Percentiles rank a stretch among this genome's conserved stretches.
These are phyloP conservation scores for Hansenula lynferdii DNA, from an alignment of 1,139 yeast genomes.

Conservation along the genomic window DNA sequence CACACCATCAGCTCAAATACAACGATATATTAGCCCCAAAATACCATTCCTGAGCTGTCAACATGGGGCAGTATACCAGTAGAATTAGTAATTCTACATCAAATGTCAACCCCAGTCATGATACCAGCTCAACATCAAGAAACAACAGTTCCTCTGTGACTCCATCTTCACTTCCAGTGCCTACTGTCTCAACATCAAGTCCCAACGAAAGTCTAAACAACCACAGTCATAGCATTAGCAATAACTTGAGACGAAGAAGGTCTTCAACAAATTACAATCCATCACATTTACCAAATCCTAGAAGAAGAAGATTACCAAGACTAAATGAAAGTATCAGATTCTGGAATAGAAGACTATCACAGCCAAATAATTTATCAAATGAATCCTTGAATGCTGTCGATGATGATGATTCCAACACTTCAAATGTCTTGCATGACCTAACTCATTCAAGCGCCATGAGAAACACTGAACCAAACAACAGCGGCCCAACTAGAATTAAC, in stretches of 20 bases:
- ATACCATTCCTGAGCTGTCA: neutral
- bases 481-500: neutral
- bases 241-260: slow-evolving; percentile 18
- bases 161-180: neutral
- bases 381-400: neutral
- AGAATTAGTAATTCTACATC: neutral
- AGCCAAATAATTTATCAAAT: neutral
- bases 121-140: neutral
- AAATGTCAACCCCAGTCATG: neutral
- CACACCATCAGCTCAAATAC: no score
- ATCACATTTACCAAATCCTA: slow-evolving; percentile 11
- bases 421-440: neutral
- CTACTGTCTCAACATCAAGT: neutral
- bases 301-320: slow-evolving; percentile 18
- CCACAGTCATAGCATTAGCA: no score
- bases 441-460: neutral
- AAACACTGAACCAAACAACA: neutral
- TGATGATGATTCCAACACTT: neutral
- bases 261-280: slow-evolving; percentile 15
- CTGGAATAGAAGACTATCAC: slow-evolving; percentile 8
- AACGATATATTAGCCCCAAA: no score
- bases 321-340: slow-evolving; percentile 9
- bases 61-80: slow-evolving; percentile 3
- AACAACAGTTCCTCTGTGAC: neutral
- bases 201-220: no score